Evolutionary conservation across 139 green algal species (phyloP).

Genomic region (Coelastrella sp.): DNA sequence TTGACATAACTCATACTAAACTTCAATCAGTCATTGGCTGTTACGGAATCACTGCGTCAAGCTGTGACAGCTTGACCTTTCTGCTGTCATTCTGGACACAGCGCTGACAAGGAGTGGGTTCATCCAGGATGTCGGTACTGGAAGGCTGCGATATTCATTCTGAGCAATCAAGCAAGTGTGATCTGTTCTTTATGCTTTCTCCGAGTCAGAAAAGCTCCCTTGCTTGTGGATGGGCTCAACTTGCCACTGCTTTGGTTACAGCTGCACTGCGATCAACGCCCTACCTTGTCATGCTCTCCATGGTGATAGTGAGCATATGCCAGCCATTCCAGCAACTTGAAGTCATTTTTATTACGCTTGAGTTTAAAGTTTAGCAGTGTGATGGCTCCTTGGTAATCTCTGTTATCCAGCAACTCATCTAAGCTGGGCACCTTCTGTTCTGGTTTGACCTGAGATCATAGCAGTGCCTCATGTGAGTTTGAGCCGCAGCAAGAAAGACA

Average conservation of each 20-base stretch:
- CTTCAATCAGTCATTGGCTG: no score
- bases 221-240: not conserved
- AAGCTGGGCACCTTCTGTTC: slow-evolving; percentile 68
- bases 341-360: slow-evolving; percentile 58
- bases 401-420: slow-evolving; percentile 71
- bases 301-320: slow-evolving; percentile 86
- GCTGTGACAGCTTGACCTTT: no score
- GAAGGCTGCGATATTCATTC: no score
- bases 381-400: slow-evolving; percentile 81
- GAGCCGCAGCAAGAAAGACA: no score
- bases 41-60: no score
- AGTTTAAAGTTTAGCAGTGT: slow-evolving; percentile 77
- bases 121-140: no score
- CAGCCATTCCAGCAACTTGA: slow-evolving; percentile 76
- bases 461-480: no score
- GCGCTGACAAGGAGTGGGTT: no score
- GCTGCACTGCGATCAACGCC: not conserved
- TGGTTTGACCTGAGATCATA: slow-evolving; percentile 17
- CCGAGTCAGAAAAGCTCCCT: not conserved
- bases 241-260: not conserved
- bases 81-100: no score
- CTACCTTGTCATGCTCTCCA: slow-evolving; percentile 84
- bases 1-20: no score
- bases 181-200: not conserved
- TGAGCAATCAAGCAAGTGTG: not conserved